Conservation (phyloP, 208 protist species). For the Acanthamoeba culbertsoni region DNA sequence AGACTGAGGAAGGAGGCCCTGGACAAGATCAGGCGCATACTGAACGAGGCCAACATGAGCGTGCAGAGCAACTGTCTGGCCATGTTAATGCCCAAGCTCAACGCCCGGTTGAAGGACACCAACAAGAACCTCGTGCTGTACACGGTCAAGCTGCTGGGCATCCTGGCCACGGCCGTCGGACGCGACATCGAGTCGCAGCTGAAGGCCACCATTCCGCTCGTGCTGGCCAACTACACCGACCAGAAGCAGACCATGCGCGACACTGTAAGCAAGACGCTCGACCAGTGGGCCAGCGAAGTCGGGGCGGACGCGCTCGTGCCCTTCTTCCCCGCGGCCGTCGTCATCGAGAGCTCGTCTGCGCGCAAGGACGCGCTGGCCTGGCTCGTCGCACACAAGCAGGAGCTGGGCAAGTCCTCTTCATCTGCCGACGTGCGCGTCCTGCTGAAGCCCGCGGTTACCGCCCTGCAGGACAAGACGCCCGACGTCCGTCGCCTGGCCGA, state of each 20-base stretch:
- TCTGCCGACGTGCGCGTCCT: neutral
- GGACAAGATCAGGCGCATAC: slow-evolving; percentile 35
- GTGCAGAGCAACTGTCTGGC: slow-evolving; percentile 33
- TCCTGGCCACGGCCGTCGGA: slow-evolving; percentile 63
- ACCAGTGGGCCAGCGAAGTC: neutral
- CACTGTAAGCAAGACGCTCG: slow-evolving; percentile 29
- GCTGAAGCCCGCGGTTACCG: slow-evolving; percentile 1
- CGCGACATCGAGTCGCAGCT: neutral
- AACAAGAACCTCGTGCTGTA: slow-evolving; percentile 69
- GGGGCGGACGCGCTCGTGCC: slow-evolving; percentile 19
- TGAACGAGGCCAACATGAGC: slow-evolving; percentile 44
- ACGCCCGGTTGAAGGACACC: slow-evolving; percentile 56
- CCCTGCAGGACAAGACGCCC: neutral
- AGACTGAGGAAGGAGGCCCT: slow-evolving; percentile 62
- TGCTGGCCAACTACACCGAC: slow-evolving; percentile 53
- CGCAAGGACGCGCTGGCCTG: slow-evolving; percentile 1
- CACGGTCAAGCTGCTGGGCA: slow-evolving; percentile 56
- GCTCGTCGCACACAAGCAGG: neutral
- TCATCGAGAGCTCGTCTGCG: neutral
- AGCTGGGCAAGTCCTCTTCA: neutral
- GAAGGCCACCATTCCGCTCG: neutral
- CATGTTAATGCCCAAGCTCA: slow-evolving; percentile 39
- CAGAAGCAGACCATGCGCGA: slow-evolving; percentile 61
- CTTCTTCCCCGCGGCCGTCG: neutral
- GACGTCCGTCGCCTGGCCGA: neutral